phyloP scores from a whole-genome alignment of 306 rosid species.

The Lagenaria siceraria region DNA sequence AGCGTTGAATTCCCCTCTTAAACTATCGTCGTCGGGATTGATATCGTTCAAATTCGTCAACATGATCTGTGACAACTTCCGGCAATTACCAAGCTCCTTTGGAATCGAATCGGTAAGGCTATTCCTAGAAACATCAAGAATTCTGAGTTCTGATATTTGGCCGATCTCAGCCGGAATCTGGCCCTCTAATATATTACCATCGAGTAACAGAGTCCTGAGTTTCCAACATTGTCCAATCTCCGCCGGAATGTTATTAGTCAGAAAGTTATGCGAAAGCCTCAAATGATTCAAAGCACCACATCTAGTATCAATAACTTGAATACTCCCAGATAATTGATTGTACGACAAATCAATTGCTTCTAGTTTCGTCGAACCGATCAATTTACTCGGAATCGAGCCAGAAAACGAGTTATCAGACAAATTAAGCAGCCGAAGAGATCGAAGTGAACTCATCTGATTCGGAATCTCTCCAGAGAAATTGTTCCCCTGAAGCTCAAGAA shows the following conservation, averaged over 20 bases:
- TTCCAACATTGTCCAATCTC: slow-evolving; percentile 41
- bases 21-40: slow-evolving; percentile 18
- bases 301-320: slow-evolving; percentile 11
- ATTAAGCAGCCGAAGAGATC: slow-evolving; percentile 32
- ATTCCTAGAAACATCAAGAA: slow-evolving; percentile 60
- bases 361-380: slow-evolving; percentile 28
- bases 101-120: slow-evolving; percentile 44
- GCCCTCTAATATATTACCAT: slow-evolving; percentile 51
- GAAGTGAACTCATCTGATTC: slow-evolving; percentile 23
- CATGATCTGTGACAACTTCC: slow-evolving; percentile 23
- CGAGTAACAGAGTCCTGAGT: slow-evolving; percentile 42
- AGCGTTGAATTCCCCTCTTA: slow-evolving; percentile 53
- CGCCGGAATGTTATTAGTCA: slow-evolving; percentile 34
- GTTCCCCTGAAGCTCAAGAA: slow-evolving; percentile 34
- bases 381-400: slow-evolving; percentile 24
- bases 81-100: slow-evolving; percentile 32
- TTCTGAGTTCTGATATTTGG: slow-evolving; percentile 25
- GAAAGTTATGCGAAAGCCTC: slow-evolving; percentile 43
- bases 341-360: slow-evolving; percentile 37
- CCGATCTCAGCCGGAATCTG: slow-evolving; percentile 43
- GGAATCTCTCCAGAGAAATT: slow-evolving; percentile 46
- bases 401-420: slow-evolving; percentile 38
- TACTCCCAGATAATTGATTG: slow-evolving; percentile 32
- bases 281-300: slow-evolving; percentile 31
- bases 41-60: background rate